A percentile compares a stretch with the other conserved stretches of the same genome.
Evolutionary conservation across 805 yeast species (phyloP).

Genomic region (Ogataea ramenticola): DNA sequence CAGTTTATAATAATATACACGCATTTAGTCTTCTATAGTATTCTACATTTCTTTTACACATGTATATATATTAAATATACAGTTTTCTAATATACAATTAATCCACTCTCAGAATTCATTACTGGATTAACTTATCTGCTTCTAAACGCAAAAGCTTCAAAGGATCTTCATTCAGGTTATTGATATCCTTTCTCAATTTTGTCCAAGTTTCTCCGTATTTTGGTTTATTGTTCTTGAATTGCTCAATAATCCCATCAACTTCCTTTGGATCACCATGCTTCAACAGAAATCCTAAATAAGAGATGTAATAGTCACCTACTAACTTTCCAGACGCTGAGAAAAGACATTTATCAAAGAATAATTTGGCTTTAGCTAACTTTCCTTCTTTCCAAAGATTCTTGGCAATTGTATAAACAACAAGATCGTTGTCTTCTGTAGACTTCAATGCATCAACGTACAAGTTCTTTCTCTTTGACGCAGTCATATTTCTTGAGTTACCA

Average conservation of each 20-base stretch:
- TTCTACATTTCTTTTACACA: too few relatives aligned
- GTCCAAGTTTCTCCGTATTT: conserved; percentile 60
- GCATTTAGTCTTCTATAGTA: too few relatives aligned
- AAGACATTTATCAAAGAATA: conserved; percentile 67
- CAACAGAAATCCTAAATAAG: conserved; percentile 42
- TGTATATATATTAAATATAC: too few relatives aligned
- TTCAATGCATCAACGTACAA: conserved; percentile 65
- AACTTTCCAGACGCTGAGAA: neutral
- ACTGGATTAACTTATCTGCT: neutral
- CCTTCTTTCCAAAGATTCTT: conserved; percentile 59
- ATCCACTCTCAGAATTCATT: neutral
- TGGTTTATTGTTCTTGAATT: conserved; percentile 43
- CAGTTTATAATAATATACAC: too few relatives aligned
- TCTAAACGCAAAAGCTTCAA: conserved; percentile 7
- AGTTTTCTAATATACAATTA: neutral
- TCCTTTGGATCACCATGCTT: conserved; percentile 34
- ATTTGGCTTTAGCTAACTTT: conserved; percentile 51
- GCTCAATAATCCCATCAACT: conserved; percentile 17
- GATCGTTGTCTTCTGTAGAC: conserved; percentile 51
- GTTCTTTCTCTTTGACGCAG: conserved; percentile 32
- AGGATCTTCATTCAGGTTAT: conserved; percentile 17
- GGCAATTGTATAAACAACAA: conserved; percentile 60
- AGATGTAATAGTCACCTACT: conserved; percentile 74
- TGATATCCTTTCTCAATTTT: conserved; percentile 37
- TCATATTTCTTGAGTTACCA: conserved; percentile 33